phyloP scores from a whole-genome alignment of 129 eudicot genomes.

The Erigeron canadensis region DNA sequence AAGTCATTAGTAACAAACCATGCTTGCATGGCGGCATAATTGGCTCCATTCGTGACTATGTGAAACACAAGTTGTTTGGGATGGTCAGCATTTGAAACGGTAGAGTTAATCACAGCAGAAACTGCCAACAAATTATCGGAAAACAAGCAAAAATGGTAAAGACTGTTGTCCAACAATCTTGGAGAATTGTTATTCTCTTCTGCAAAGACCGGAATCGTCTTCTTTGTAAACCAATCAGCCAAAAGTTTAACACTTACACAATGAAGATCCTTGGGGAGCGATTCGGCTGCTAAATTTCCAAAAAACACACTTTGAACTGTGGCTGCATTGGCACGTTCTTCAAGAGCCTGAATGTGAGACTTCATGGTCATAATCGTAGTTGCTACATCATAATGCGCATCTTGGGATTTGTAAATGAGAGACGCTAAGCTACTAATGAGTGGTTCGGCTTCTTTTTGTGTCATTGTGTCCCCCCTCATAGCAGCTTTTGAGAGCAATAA shows the following conservation, averaged over 20 bases:
- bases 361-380: slow-evolving; percentile 96
- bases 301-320: slow-evolving; percentile 67
- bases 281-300: slow-evolving; percentile 79
- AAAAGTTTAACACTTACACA: slow-evolving; percentile 63
- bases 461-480: slow-evolving; percentile 59
- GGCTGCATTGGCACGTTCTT: slow-evolving; percentile 84
- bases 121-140: slow-evolving; percentile 76
- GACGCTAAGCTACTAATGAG: slow-evolving; percentile 55
- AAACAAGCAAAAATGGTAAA: slow-evolving; percentile 82
- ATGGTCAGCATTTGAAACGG: slow-evolving; percentile 76
- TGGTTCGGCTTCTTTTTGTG: slow-evolving; percentile 70
- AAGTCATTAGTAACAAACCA: slow-evolving; percentile 79
- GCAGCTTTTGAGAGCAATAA: slow-evolving; percentile 71
- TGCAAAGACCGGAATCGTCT: slow-evolving; percentile 38
- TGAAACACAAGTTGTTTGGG: slow-evolving; percentile 93
- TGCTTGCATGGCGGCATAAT: slow-evolving; percentile 75
- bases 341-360: slow-evolving; percentile 86
- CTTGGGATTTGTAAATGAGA: slow-evolving; percentile 78
- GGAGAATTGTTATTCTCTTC: slow-evolving; percentile 68
- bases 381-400: slow-evolving; percentile 86
- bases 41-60: slow-evolving; percentile 66
- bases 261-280: slow-evolving; percentile 72
- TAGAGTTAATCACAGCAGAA: slow-evolving; percentile 81
- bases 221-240: slow-evolving; percentile 61
- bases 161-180: slow-evolving; percentile 74